Evolutionary conservation across 495 filamentous ascomycete genomes (phyloP).

Genomic region (Achaetomiella virescens): DNA sequence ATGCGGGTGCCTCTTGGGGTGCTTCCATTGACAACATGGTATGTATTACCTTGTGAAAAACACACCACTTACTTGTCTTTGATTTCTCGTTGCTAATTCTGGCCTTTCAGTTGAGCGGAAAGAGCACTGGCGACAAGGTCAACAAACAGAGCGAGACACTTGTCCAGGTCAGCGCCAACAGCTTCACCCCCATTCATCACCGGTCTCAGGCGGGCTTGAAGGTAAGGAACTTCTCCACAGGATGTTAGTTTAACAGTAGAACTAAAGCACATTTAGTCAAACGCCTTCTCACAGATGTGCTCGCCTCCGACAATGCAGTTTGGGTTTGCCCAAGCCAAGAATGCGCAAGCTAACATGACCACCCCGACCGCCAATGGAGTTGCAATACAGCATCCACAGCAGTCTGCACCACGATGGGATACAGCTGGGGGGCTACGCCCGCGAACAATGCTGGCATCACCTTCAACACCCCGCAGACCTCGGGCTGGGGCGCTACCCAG

Average conservation of each 20-base stretch:
- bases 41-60: background rate
- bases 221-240: background rate
- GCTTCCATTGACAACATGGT: background rate
- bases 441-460: background rate
- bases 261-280: background rate
- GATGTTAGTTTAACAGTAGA: background rate
- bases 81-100: background rate
- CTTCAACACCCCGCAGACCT: background rate
- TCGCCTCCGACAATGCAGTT: background rate
- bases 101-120: background rate
- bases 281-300: background rate
- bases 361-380: background rate
- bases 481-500: background rate
- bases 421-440: constrained; percentile 1
- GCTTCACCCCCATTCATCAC: background rate
- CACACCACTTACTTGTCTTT: background rate
- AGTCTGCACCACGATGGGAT: background rate
- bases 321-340: background rate
- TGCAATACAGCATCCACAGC: background rate
- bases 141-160: background rate
- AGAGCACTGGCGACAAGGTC: background rate
- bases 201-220: background rate
- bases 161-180: background rate
- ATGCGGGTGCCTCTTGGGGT: background rate
- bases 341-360: background rate